Base-by-base conservation (phyloP, 345 rosid genomes). In the Alliaria petiolata region DNA sequence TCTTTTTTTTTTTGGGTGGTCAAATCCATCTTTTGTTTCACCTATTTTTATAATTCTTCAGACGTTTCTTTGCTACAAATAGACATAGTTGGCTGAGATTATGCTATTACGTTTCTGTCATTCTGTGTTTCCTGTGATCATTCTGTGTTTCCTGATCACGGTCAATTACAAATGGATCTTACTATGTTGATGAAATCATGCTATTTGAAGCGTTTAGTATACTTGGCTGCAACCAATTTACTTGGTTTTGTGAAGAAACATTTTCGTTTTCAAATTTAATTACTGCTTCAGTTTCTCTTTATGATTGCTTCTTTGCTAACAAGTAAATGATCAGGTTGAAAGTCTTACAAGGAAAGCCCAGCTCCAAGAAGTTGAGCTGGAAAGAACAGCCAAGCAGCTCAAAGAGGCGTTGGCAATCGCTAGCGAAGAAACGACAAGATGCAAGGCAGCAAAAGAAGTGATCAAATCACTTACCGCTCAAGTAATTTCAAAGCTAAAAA, bases 381-480 rank as follows among this genome's bases (percentile, higher is more conserved):
- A 95, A 82, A 87, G 89, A 81, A 86, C 89, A 69, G 81, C 91
- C 58, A 92, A 90, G 75, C 93, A 87, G 68, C 85, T 95, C 71
- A 86, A 87, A 72, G 99, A 95, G 82, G 95, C 96, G 31, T 79
- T 87, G 62, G 84, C 89, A 72, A 80, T 89, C 33, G 92, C 99
- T 36, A 90, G 79, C 57, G 98, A 92, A 67, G 99, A 95, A 84
- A 81, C 96, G 30, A 83, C 85, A 50, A 92, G 89, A 83, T 90
- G 98, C 87, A 90, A 90, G 78, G 98, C 96, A 55, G 98, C 99
- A 61, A 95, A 95, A 71, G 99, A 95, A 86, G 99, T 95, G 72
- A 95, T 95, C 83, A 95, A 89, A 84, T 90, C 98, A 1, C 90
- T 92, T 47, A 95, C 99, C 53, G 92, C 91, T 72, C 98, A 95